Percentiles rank a stretch among this genome's conserved stretches.
Conservation (phyloP, 1,139 yeast species). For the Eremothecium cymbalariae region DNA sequence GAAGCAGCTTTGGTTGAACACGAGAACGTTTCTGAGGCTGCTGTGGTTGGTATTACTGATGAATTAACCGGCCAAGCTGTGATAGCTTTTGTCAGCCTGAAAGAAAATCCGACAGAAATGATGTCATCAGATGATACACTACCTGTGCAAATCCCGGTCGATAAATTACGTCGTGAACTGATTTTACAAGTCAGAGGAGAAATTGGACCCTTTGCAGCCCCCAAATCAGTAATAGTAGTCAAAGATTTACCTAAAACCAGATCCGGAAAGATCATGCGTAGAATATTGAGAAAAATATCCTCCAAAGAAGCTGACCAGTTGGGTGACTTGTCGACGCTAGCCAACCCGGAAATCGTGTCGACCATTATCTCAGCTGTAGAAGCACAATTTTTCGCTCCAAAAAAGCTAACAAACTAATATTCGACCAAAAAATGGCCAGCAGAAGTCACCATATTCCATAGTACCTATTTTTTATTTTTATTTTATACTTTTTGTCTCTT, state of each 20-base stretch:
- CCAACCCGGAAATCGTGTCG: conserved; percentile 80
- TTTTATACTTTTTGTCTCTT: too few species aligned
- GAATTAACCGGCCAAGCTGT: conserved; percentile 98
- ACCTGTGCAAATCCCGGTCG: conserved; percentile 29
- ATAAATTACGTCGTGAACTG: conserved; percentile 64
- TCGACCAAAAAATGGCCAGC: too few species aligned
- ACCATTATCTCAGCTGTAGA: conserved; percentile 49
- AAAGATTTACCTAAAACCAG: conserved; percentile 94
- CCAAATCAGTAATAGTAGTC: conserved; percentile 81
- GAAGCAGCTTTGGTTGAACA: conserved; percentile 87
- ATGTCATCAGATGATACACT: background rate
- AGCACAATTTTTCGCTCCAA: conserved; percentile 29
- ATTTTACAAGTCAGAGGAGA: conserved; percentile 83
- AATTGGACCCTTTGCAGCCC: conserved; percentile 98
- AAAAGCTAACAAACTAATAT: too few species aligned
- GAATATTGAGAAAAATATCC: conserved; percentile 87
- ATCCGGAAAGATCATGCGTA: conserved; percentile 98
- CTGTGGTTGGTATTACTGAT: conserved; percentile 90
- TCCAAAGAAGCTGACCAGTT: conserved; percentile 85
- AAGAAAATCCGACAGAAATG: conserved; percentile 40
- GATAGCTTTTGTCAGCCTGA: conserved; percentile 84
- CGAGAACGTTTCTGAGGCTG: conserved; percentile 77
- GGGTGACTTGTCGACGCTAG: conserved; percentile 87
- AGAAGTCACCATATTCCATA: too few species aligned
- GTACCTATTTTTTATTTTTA: too few species aligned